Evolutionary conservation across 2,329 filamentous ascomycete species (phyloP).

Genomic region (Colletotrichum echinochloae): DNA sequence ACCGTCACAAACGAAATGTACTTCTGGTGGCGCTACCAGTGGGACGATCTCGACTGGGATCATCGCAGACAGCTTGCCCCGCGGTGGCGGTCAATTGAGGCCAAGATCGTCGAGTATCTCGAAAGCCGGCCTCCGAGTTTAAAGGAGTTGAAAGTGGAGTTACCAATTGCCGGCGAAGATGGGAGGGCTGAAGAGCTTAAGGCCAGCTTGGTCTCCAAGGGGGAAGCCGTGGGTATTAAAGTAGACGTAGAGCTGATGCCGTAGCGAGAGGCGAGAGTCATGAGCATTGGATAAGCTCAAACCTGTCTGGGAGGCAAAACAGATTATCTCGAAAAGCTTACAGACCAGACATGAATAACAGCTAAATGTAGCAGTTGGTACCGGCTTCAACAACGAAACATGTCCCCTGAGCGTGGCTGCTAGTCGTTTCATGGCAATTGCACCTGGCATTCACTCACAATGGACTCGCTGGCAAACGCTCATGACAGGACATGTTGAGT

Average conservation of each 20-base stretch:
- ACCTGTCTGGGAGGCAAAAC: too few species aligned
- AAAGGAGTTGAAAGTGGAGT: neutral
- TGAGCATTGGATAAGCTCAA: too few species aligned
- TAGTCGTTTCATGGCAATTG: neutral
- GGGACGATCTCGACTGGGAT: conserved; percentile 17
- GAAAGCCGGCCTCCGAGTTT: neutral
- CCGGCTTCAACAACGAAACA: too few species aligned
- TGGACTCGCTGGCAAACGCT: neutral
- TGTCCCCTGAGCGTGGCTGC: neutral
- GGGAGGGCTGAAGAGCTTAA: neutral
- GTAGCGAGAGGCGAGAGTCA: neutral
- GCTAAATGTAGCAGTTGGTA: too few species aligned
- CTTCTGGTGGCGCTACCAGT: conserved; percentile 19
- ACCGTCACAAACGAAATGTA: conserved; percentile 18
- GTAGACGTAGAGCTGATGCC: neutral
- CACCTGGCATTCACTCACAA: neutral
- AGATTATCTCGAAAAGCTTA: too few species aligned
- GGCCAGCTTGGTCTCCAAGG: neutral
- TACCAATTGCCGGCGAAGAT: neutral
- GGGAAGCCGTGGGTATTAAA: neutral
- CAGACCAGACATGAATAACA: too few species aligned
- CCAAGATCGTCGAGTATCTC: neutral
- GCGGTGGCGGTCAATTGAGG: neutral
- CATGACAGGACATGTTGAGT: neutral
- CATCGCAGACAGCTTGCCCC: neutral